A percentile compares a stretch with the other conserved stretches of the same genome.
phyloP scores from a whole-genome alignment of 768 basidiomycete species.

The Xanthoconium purpureum region DNA sequence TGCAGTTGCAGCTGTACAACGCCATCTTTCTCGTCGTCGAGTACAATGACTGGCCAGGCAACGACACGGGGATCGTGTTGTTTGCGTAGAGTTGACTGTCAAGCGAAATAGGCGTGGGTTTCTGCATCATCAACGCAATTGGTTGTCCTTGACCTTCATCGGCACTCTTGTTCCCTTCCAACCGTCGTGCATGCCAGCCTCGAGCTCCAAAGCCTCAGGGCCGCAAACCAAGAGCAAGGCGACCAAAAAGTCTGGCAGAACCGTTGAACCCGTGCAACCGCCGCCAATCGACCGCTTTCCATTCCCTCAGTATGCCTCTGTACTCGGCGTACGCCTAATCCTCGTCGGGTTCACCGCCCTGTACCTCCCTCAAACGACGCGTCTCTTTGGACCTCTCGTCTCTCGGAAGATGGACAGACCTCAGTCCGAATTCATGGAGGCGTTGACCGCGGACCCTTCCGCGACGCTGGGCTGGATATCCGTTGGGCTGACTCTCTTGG shows the following conservation, averaged over 20 bases:
- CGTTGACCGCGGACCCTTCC: slow-evolving; percentile 59
- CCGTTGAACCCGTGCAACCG: background rate
- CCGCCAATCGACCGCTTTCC: slow-evolving; percentile 37
- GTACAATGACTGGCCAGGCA: too few relatives aligned
- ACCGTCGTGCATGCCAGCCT: background rate
- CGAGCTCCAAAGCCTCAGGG: background rate
- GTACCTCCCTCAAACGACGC: slow-evolving; percentile 64
- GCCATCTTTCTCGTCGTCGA: too few relatives aligned
- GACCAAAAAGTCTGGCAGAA: background rate
- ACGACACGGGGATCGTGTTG: too few relatives aligned
- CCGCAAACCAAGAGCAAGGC: background rate
- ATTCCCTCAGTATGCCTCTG: slow-evolving; percentile 58
- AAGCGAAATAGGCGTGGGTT: too few relatives aligned
- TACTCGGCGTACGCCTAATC: slow-evolving; percentile 63
- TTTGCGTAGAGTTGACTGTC: too few relatives aligned
- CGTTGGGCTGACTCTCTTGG: slow-evolving; percentile 50
- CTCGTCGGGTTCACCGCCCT: slow-evolving; percentile 65
- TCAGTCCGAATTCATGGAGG: slow-evolving; percentile 66
- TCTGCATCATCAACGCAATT: too few relatives aligned
- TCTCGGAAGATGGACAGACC: slow-evolving; percentile 51
- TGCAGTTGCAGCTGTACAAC: too few relatives aligned
- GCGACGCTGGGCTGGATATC: slow-evolving; percentile 57
- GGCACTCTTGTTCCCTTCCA: too few relatives aligned
- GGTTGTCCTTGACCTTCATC: too few relatives aligned
- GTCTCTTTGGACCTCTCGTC: slow-evolving; percentile 39